phyloP scores from a whole-genome alignment of 768 basidiomycete genomes.

The Plicaturopsis crispa region DNA sequence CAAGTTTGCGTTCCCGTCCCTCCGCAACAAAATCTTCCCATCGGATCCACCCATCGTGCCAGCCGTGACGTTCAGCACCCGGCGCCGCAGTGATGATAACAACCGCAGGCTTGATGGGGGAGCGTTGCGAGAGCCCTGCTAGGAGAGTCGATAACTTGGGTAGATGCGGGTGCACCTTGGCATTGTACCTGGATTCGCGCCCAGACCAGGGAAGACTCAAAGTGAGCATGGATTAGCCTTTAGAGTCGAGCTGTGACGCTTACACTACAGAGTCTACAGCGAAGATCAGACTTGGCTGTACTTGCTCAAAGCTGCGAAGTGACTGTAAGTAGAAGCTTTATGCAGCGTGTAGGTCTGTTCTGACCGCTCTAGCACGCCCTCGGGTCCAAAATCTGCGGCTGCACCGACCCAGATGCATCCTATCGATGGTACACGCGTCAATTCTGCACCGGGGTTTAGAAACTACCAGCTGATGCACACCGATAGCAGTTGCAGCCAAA shows the following conservation, averaged over 20 bases:
- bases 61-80: constrained; percentile 23
- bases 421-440: constrained; percentile 5
- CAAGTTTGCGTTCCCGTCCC: constrained; percentile 38
- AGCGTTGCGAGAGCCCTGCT: constrained; percentile 34
- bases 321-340: constrained; percentile 2
- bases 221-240: not conserved
- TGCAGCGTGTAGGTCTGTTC: constrained; percentile 8
- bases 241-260: too few relatives aligned
- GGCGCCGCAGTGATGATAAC: constrained; percentile 47
- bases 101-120: constrained; percentile 34
- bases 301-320: constrained; percentile 60
- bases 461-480: constrained; percentile 13
- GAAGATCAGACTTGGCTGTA: constrained; percentile 66
- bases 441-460: not conserved
- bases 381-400: constrained; percentile 76
- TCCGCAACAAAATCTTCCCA: constrained; percentile 48
- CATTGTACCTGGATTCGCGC: constrained; percentile 57
- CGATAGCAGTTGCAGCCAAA: constrained; percentile 62
- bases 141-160: constrained; percentile 57
- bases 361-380: constrained; percentile 69
- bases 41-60: constrained; percentile 40
- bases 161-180: constrained; percentile 58
- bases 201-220: constrained; percentile 1
- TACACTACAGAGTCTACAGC: constrained; percentile 67
- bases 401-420: constrained; percentile 79